Conservation (phyloP, 116 monocot genomes). For the Iris pallida region DNA sequence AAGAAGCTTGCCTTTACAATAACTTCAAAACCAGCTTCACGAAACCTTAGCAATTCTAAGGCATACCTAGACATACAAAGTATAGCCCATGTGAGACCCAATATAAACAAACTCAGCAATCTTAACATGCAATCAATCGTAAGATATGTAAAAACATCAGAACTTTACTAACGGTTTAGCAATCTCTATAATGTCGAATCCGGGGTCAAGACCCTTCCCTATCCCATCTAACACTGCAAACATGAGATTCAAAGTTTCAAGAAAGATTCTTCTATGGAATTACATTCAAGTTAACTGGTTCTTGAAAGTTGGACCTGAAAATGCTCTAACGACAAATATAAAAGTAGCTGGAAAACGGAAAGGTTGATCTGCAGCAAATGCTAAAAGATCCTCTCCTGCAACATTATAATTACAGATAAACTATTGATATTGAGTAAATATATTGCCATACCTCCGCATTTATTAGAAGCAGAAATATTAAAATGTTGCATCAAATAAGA, state of each 20-base stretch:
- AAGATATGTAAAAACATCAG: constrained; percentile 2
- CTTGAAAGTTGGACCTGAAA: constrained; percentile 66
- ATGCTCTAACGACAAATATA: constrained; percentile 98
- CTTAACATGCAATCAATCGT: not conserved
- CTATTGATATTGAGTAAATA: too few species aligned
- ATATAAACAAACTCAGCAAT: constrained; percentile 4
- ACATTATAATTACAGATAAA: too few species aligned
- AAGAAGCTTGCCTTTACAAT: too few species aligned
- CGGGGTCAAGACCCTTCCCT: constrained; percentile 93
- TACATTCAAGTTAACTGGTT: too few species aligned
- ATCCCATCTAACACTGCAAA: constrained; percentile 95
- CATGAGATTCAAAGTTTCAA: not conserved
- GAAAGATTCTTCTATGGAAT: not conserved
- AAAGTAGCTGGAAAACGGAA: constrained; percentile 98
- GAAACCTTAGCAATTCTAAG: too few species aligned
- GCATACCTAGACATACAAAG: too few species aligned
- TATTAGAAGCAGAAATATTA: too few species aligned
- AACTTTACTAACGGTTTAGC: constrained; percentile 91
- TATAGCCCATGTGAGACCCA: too few species aligned
- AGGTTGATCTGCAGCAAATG: constrained; percentile 97
- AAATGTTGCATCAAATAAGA: too few species aligned
- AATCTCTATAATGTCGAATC: constrained; percentile 99
- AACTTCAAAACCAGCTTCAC: too few species aligned
- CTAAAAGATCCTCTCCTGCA: too few species aligned
- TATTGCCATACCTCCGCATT: too few species aligned